These are phyloP conservation scores for Oxyria digyna DNA, from an alignment of 148 eudicot genomes.

Conservation along the genomic window DNA sequence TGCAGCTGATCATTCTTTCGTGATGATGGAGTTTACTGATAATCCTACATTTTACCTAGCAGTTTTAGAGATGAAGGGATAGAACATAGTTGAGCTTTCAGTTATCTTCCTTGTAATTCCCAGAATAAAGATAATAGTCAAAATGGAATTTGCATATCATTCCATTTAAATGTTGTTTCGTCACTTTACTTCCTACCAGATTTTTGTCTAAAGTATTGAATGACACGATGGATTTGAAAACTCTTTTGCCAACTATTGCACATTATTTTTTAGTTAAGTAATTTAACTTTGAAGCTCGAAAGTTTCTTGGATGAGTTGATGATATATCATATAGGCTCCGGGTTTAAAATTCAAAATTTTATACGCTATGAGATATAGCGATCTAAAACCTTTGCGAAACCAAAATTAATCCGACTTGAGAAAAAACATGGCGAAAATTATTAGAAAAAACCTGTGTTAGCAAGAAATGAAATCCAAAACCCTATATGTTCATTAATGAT, in stretches of 20 bases:
- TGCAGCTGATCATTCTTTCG: constrained; percentile 37
- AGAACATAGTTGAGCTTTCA: not conserved
- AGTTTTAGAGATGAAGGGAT: constrained; percentile 33
- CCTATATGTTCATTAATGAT: not conserved
- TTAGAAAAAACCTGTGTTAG: not conserved
- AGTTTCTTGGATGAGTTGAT: too few relatives aligned
- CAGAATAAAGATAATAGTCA: not conserved
- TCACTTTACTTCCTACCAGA: not conserved
- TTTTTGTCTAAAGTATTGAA: not conserved
- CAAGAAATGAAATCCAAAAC: constrained; percentile 2
- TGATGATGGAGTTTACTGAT: constrained; percentile 39
- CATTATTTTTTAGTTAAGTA: too few relatives aligned
- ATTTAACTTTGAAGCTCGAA: too few relatives aligned
- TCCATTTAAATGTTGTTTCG: not conserved
- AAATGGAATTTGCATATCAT: not conserved
- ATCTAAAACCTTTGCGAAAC: too few relatives aligned
- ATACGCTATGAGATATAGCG: too few relatives aligned
- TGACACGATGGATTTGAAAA: not conserved
- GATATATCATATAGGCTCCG: too few relatives aligned
- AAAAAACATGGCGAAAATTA: not conserved
- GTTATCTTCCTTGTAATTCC: not conserved
- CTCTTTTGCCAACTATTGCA: too few relatives aligned
- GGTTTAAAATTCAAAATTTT: too few relatives aligned
- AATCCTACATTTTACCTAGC: constrained; percentile 49
- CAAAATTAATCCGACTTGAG: too few relatives aligned